A percentile compares a stretch with the other conserved stretches of the same genome.
These are phyloP conservation scores for Coccomyxa sp. DNA, from an alignment of 139 green algal species.

Conservation along the genomic window DNA sequence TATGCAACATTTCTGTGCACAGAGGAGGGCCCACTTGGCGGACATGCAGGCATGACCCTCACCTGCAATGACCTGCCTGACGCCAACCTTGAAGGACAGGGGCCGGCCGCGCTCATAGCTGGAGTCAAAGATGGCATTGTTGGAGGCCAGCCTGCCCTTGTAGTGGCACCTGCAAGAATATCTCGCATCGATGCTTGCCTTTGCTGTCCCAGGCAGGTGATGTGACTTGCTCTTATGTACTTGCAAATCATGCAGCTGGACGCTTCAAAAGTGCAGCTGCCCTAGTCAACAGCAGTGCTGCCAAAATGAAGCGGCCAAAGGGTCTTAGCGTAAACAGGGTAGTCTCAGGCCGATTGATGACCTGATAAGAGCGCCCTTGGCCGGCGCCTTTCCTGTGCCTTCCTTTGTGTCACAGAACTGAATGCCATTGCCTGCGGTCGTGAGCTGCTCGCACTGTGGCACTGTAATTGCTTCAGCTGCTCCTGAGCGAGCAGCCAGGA, in stretches of 20 bases:
- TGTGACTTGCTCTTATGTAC: not conserved
- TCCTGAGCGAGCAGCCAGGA: not conserved
- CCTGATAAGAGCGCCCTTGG: slow-evolving; percentile 20
- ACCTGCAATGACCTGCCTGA: not conserved
- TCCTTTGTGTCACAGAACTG: slow-evolving; percentile 52
- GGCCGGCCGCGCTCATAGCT: slow-evolving; percentile 70
- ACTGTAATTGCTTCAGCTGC: not conserved
- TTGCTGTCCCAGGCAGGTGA: not conserved
- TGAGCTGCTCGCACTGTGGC: not conserved
- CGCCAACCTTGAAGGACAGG: slow-evolving; percentile 60
- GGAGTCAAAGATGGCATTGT: slow-evolving; percentile 77
- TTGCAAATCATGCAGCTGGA: not conserved
- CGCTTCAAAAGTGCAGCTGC: not conserved
- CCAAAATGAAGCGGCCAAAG: not conserved
- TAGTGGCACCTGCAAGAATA: slow-evolving; percentile 74
- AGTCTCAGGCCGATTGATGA: not conserved
- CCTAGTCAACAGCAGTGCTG: not conserved
- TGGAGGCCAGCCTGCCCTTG: slow-evolving; percentile 62
- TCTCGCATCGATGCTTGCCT: too few relatives aligned
- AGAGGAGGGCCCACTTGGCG: slow-evolving; percentile 68
- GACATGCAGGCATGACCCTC: slow-evolving; percentile 29
- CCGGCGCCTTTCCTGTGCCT: slow-evolving; percentile 39
- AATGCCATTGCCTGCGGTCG: slow-evolving; percentile 35
- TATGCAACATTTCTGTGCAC: too few relatives aligned
- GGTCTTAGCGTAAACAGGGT: not conserved